Evolutionary conservation across 495 filamentous ascomycete species (phyloP), one percentile per base, ranked within the genome.

Genomic region (Talaromyces liani): DNA sequence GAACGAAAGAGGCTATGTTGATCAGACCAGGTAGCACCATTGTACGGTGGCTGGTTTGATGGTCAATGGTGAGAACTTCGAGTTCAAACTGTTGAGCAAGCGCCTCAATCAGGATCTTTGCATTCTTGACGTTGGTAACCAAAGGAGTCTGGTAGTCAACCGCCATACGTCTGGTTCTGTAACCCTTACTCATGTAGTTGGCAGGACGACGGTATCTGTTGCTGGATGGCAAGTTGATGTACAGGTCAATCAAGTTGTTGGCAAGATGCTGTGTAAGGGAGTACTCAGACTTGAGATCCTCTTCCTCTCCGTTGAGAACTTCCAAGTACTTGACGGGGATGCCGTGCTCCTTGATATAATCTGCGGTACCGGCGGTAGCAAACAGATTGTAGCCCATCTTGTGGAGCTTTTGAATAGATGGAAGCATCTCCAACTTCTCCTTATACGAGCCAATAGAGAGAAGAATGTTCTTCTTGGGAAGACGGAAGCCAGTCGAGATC

Each of bases 81-180:
- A 98, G 79, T 65, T 91, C 86, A 69, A 88, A 96, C 71, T 95
- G 87, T 45, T 94, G 85, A 61, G 92, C 87, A 65, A 98, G 88
- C 16, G 94, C 94, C 74, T 98, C 94, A 66, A 98, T 89, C 53
- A 98, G 74, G 61, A 98, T 89, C 81, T 98, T 98, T 47, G 94
- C 94, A 69, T 97, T 98, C 83, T 98, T 98, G 69, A 98, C 94
- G 70, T 98, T 98, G 56, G 94, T 98, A 31, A 98, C 92, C 67
- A 98, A 77, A 45, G 94, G 94, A 47, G 93, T 96, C 75, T 97
- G 93, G 76, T 97, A 98, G 75, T 98, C 94, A 22, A 98, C 94
- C 29, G 94, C 94, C 94, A 98, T 96, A 68, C 94, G 88, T 71
- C 94, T 85, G 34, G 94, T 97, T 66, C 87, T 86, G 74, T 98